Evolutionary conservation across 106 monocot genomes (phyloP).

Genomic region (Platanthera zijinensis): DNA sequence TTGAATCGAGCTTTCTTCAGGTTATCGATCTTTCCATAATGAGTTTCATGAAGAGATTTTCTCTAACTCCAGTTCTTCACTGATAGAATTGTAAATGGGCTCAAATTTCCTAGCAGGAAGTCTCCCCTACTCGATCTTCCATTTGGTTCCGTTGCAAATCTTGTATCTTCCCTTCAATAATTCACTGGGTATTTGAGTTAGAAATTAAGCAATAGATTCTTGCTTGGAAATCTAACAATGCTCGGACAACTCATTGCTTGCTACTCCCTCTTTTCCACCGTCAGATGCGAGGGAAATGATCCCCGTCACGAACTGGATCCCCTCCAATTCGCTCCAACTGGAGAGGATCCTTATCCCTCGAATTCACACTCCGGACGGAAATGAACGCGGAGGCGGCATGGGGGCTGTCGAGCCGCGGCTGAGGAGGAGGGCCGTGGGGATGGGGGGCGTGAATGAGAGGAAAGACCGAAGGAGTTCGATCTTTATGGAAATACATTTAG

Average conservation of each 20-base stretch:
- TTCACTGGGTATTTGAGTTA: slow-evolving; percentile 29
- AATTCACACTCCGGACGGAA: too few species aligned
- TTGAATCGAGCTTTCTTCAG: slow-evolving; percentile 19
- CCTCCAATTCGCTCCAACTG: too few species aligned
- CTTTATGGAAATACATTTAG: too few species aligned
- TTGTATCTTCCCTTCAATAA: slow-evolving; percentile 38
- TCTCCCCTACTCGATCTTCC: slow-evolving; percentile 43
- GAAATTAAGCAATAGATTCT: slow-evolving; percentile 29
- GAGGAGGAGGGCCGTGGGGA: too few species aligned
- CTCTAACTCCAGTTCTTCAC: slow-evolving; percentile 24
- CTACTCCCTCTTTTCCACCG: too few species aligned
- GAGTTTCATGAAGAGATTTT: slow-evolving; percentile 16
- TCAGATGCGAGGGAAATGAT: too few species aligned
- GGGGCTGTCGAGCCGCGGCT: too few species aligned
- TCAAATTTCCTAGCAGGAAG: slow-evolving; percentile 45
- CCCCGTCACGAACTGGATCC: too few species aligned
- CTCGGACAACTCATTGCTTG: slow-evolving; percentile 33
- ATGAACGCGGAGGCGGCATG: too few species aligned
- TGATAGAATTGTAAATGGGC: slow-evolving; percentile 34
- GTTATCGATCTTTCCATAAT: slow-evolving; percentile 42
- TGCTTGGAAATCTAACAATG: slow-evolving; percentile 36
- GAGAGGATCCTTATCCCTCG: too few species aligned
- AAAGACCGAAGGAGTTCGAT: too few species aligned
- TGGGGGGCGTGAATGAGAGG: too few species aligned
- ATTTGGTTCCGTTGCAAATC: slow-evolving; percentile 27